Percentiles rank a stretch among this genome's conserved stretches.
phyloP scores from a whole-genome alignment of 495 filamentous ascomycete species.

The Neurospora tetrasperma region DNA sequence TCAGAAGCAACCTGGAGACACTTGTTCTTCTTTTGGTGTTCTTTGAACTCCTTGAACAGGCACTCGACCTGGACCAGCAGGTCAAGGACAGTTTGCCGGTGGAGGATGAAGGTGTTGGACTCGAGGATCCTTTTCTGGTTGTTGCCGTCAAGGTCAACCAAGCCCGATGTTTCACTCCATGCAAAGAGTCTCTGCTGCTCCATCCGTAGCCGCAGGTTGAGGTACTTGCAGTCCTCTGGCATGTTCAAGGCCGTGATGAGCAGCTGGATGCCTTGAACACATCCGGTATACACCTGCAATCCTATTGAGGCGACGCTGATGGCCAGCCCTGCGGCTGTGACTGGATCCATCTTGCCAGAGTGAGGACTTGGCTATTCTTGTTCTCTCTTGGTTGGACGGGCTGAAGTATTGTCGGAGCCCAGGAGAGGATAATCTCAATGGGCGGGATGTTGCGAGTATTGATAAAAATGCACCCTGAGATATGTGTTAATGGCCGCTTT shows the following conservation, averaged over 20 bases:
- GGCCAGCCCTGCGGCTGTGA: slow-evolving; percentile 30
- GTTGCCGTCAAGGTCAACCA: slow-evolving; percentile 27
- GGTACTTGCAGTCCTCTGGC: slow-evolving; percentile 33
- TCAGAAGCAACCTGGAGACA: slow-evolving; percentile 22
- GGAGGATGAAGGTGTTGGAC: slow-evolving; percentile 34
- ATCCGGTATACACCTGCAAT: slow-evolving; percentile 31
- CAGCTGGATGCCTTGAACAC: slow-evolving; percentile 34
- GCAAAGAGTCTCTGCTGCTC: slow-evolving; percentile 38
- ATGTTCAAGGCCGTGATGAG: slow-evolving; percentile 33
- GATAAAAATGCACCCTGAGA: not conserved
- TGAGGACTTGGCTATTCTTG: not conserved
- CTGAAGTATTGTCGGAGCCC: slow-evolving; percentile 3
- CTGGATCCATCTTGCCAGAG: slow-evolving; percentile 27
- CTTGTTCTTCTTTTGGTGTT: slow-evolving; percentile 26
- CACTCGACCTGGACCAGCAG: slow-evolving; percentile 35
- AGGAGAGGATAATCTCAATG: not conserved
- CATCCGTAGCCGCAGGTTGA: slow-evolving; percentile 33
- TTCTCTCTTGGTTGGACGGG: not conserved
- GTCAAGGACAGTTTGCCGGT: slow-evolving; percentile 33
- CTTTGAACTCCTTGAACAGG: slow-evolving; percentile 34
- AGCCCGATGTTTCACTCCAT: slow-evolving; percentile 37
- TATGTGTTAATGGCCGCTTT: not conserved
- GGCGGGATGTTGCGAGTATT: not conserved
- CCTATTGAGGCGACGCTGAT: slow-evolving; percentile 31
- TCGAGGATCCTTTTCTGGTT: slow-evolving; percentile 25